Evolutionary conservation across 192 early-diverging fungal species (phyloP), one percentile per base, ranked within the genome.

Genomic region (Gaertneriomyces semiglobifer): DNA sequence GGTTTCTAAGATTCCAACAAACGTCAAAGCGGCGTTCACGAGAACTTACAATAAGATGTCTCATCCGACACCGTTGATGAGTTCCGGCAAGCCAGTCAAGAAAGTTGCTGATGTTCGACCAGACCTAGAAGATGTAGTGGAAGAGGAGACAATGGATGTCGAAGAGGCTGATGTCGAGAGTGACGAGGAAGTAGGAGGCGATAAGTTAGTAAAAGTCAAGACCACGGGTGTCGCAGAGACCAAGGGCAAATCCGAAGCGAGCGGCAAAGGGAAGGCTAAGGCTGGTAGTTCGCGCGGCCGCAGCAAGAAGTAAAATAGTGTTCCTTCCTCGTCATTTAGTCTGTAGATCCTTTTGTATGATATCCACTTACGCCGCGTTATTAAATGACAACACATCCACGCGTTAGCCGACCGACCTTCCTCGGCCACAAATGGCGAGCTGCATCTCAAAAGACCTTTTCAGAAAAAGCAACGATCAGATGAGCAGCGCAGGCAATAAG

Each of bases 11-110:
- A 83, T 96, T 25, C 74, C 87, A 1, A 71, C 88, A 0, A 74
- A 74, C 0, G 80, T 83, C 43, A 96, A 96, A 69, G 66, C 88
- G 7, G 71, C 89, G 0, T 95, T 96, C 74, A 98, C 93, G 5
- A 44, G 78, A 40, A 65, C 55, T 65, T 80, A 62, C 10, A 90
- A 90, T 69, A 71, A 77, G 38, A 46, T 63, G 16, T 47, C 73
- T 14, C 90, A 92, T 51, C 89, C 86, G 4, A 76, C 77, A 40
- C 85, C 89, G 7, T 81, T 83, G 61, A 68, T 87, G 25, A 81
- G 69, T 43, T 47, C 72, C 60, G 68, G 33, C 67, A 76, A 42
- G 70, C 74, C 54, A 54, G 63, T 51, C 62, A 70, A 25, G 41
- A 57, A 44, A 41, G 46, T 43, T 11, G 48, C 62, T 6, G 74